phyloP scores from a whole-genome alignment of 257 asterid genomes.

The Jacaranda mimosifolia region DNA sequence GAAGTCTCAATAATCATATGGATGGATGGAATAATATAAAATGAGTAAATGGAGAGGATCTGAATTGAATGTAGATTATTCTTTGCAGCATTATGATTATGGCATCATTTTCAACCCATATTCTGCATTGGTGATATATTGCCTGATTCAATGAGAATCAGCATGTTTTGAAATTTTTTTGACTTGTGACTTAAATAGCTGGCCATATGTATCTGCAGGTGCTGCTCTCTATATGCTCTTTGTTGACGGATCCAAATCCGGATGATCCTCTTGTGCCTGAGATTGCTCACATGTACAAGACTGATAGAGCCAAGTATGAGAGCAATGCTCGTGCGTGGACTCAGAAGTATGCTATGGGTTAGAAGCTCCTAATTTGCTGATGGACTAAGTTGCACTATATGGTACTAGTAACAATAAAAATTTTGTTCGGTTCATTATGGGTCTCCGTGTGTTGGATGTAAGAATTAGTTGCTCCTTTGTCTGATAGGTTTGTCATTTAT shows the following conservation, averaged over 20 bases:
- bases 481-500: slow-evolving; percentile 1
- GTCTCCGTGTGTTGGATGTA: slow-evolving; percentile 25
- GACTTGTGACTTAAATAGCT: too few relatives aligned
- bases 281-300: slow-evolving; percentile 84
- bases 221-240: slow-evolving; percentile 77
- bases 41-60: background rate
- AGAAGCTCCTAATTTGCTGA: slow-evolving; percentile 22
- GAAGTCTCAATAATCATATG: background rate
- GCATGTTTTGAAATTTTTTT: background rate
- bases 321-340: slow-evolving; percentile 85
- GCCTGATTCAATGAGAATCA: background rate
- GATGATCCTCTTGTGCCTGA: slow-evolving; percentile 91
- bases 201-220: slow-evolving; percentile 49
- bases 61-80: background rate
- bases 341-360: slow-evolving; percentile 84
- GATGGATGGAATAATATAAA: background rate
- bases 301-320: slow-evolving; percentile 72
- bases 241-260: slow-evolving; percentile 88
- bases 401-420: slow-evolving; percentile 45
- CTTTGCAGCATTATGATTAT: background rate
- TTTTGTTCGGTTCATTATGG: slow-evolving; percentile 35
- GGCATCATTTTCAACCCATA: background rate
- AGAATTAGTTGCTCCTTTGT: slow-evolving; percentile 15
- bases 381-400: slow-evolving; percentile 11
- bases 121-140: background rate